Base-by-base conservation (phyloP, 1,284 basidiomycete species). In the Cryptococcus hybrid region DNA sequence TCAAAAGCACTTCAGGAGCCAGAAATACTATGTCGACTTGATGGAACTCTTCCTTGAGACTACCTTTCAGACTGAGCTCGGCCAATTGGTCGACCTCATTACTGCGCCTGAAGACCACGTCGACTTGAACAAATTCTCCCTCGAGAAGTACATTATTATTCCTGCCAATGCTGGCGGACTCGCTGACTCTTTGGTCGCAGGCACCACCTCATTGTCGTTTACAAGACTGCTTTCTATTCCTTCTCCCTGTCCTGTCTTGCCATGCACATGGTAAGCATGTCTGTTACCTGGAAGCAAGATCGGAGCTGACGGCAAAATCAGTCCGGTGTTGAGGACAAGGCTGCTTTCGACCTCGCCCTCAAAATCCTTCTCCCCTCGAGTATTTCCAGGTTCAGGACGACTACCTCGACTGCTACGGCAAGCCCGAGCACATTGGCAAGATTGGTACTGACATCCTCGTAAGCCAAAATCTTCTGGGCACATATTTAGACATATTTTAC, bases 311-410 rank as follows among this genome's bases (percentile, higher is more conserved):
- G 18, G 3, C 34, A 7, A 5, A 7, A 5, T 43, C 55, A 76
- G 75, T 71, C 84, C 65, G 85, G 86, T 55, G 85, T 96, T 69
- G 85, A 86, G 8, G 82, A 85, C 62, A 79, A 84, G 38, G 78
- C 83, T 11, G 86, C 90, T 4, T 98, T 92, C 82, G 83, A 88
- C 57, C 78, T 86, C 63, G 90, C 95, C 0, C 82, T 87, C 52
- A 84, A 86, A 51, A 95, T 99, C 73, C 85, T 98, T 50, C 80
- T 99, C 55, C 92, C 91, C 7, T 84, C 58, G 93, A 96, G 79
- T 99, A 98, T 81, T 99, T 98, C 86, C 95, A 99, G 80, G 85
- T 96, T 51, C 95, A 99, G 79, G 95, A 99, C 78, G 96, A 99
- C 79, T 98, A 89, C 80, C 86, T 99, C 65, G 95, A 99, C 79